Evolutionary conservation across 306 rosid species (phyloP).

Genomic region (Cucurbita maxima): DNA sequence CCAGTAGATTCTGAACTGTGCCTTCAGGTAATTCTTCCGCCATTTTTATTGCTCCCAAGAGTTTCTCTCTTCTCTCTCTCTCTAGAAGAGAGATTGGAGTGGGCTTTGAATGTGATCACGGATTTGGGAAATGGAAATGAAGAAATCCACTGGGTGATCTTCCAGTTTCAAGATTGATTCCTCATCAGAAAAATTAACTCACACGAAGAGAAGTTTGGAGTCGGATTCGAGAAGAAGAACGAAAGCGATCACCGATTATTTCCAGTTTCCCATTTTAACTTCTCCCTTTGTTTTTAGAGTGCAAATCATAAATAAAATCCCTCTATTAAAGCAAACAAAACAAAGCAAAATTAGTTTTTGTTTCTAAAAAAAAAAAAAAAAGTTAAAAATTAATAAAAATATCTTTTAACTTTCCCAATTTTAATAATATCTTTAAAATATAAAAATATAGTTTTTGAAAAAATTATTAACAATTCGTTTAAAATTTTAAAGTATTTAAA

Average conservation of each 20-base stretch:
- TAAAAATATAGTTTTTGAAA: no score
- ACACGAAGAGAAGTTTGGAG: background rate
- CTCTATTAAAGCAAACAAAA: background rate
- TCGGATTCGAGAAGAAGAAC: background rate
- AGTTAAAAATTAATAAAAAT: no score
- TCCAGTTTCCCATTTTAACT: background rate
- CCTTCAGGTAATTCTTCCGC: conserved; percentile 44
- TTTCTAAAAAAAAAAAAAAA: no score
- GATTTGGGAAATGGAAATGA: background rate
- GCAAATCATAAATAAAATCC: background rate
- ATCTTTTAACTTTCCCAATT: no score
- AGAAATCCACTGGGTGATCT: background rate
- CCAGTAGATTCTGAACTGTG: conserved; percentile 62
- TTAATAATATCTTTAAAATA: no score
- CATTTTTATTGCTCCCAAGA: conserved; percentile 5
- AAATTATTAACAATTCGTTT: no score
- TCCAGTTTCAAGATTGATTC: background rate
- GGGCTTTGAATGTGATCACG: background rate
- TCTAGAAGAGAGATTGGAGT: background rate
- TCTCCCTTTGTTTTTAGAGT: background rate
- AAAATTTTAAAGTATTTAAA: no score
- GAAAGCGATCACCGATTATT: background rate
- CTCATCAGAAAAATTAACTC: no score
- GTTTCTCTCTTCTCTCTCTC: conserved; percentile 1
- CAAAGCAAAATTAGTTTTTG: background rate